A percentile compares a stretch with the other conserved stretches of the same genome.
These are phyloP conservation scores for Salix brachista DNA, from an alignment of 345 rosid species.

Conservation along the genomic window DNA sequence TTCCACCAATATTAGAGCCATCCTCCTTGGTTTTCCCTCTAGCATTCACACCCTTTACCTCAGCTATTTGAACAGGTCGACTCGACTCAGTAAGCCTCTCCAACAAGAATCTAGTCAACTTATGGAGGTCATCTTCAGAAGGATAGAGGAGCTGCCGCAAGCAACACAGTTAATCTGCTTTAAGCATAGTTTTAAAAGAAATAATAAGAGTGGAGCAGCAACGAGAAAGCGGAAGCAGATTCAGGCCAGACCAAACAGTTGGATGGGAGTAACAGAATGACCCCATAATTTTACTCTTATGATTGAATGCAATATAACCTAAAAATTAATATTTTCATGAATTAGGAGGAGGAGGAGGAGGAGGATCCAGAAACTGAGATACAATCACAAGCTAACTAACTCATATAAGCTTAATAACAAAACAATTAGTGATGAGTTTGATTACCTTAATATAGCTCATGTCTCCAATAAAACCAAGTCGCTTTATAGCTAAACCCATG, in stretches of 20 bases:
- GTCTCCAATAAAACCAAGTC: slow-evolving; percentile 59
- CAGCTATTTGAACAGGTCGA: slow-evolving; percentile 24
- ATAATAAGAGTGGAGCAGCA: slow-evolving; percentile 44
- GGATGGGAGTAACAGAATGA: background rate
- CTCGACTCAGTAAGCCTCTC: slow-evolving; percentile 55
- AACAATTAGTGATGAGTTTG: background rate
- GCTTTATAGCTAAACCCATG: slow-evolving; percentile 46
- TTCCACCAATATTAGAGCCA: slow-evolving; percentile 22
- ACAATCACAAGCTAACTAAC: too few species aligned
- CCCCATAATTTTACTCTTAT: too few species aligned
- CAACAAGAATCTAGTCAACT: slow-evolving; percentile 62
- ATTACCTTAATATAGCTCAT: slow-evolving; percentile 59
- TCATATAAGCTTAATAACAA: background rate
- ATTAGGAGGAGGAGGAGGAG: too few species aligned
- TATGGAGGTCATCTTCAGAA: slow-evolving; percentile 59
- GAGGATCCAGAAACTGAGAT: too few species aligned
- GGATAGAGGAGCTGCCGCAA: slow-evolving; percentile 86
- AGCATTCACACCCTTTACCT: slow-evolving; percentile 22
- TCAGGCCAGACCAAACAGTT: slow-evolving; percentile 3
- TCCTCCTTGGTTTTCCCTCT: slow-evolving; percentile 20
- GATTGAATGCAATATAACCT: too few species aligned
- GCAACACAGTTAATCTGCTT: slow-evolving; percentile 61
- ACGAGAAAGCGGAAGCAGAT: slow-evolving; percentile 6
- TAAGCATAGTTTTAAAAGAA: slow-evolving; percentile 51
- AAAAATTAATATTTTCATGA: too few species aligned